A percentile compares a stretch with the other conserved stretches of the same genome.
Evolutionary conservation across 306 rosid species (phyloP).

Genomic region (Inga leiocalycina): DNA sequence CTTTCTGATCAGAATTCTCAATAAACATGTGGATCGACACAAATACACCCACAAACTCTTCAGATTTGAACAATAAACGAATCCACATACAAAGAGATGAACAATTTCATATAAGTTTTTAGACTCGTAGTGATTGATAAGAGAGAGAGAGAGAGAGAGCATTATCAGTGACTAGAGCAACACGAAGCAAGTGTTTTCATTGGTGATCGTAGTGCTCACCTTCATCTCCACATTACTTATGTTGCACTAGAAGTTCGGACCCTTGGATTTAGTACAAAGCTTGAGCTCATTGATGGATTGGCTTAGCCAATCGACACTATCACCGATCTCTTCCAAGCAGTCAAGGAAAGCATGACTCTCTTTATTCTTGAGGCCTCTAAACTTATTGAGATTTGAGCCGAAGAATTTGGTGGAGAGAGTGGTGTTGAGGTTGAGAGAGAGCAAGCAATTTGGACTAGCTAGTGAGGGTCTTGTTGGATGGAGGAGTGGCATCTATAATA

Average conservation of each 20-base stretch:
- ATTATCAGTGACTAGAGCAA: constrained; percentile 56
- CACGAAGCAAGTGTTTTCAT: constrained; percentile 42
- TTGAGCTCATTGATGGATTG: constrained; percentile 42
- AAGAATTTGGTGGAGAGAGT: constrained; percentile 36
- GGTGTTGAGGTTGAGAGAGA: constrained; percentile 36
- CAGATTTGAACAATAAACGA: not conserved
- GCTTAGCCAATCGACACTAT: constrained; percentile 37
- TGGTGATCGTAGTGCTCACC: constrained; percentile 46
- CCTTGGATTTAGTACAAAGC: constrained; percentile 26
- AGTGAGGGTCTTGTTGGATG: constrained; percentile 44
- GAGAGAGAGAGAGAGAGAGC: constrained; percentile 23
- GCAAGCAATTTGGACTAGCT: constrained; percentile 41
- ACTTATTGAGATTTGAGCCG: constrained; percentile 32
- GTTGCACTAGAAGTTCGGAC: constrained; percentile 43
- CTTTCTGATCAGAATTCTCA: not conserved
- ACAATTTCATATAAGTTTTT: constrained; percentile 4
- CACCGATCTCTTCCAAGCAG: constrained; percentile 41
- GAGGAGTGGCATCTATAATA: not conserved
- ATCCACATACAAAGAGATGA: not conserved
- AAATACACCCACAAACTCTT: not conserved
- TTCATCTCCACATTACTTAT: constrained; percentile 53
- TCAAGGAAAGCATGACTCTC: constrained; percentile 41
- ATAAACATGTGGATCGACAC: not conserved
- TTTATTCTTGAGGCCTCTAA: constrained; percentile 30
- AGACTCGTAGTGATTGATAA: constrained; percentile 41